Conservation (phyloP, 2,329 filamentous ascomycete species). For the Chaetomiaceae sp. region DNA sequence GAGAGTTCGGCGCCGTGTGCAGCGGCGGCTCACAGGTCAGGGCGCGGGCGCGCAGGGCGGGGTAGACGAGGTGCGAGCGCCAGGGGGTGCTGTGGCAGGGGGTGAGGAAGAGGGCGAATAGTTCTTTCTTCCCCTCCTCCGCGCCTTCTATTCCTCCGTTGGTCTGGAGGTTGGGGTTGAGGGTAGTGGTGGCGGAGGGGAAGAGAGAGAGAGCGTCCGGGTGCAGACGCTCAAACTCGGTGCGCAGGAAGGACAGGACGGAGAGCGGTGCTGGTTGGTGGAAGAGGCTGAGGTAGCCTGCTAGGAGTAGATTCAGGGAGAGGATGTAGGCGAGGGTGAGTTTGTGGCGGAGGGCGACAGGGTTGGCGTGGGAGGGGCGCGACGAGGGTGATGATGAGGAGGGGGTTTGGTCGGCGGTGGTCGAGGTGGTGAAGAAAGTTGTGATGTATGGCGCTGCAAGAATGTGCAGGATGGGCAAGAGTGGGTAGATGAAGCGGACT, state of each 20-base stretch:
- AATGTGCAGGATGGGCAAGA: constrained; percentile 80
- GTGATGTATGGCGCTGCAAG: constrained; percentile 64
- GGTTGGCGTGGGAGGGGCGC: constrained; percentile 17
- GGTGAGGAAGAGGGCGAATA: constrained; percentile 77
- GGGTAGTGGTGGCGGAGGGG: constrained; percentile 26
- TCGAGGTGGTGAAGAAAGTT: constrained; percentile 53
- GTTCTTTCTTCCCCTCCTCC: constrained; percentile 34
- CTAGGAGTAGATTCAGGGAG: constrained; percentile 61
- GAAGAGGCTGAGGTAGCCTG: constrained; percentile 64
- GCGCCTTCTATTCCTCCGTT: constrained; percentile 25
- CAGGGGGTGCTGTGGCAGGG: constrained; percentile 96
- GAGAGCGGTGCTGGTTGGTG: constrained; percentile 77
- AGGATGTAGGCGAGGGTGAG: constrained; percentile 53
- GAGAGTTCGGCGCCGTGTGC: constrained; percentile 50
- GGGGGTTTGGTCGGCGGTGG: constrained; percentile 25
- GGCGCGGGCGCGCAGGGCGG: constrained; percentile 70
- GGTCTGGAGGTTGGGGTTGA: background rate
- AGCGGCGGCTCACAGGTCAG: constrained; percentile 88
- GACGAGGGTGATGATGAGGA: background rate
- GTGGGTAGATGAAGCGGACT: constrained; percentile 91
- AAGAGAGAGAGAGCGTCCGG: constrained; percentile 32
- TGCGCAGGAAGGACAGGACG: constrained; percentile 69
- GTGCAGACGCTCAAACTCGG: constrained; percentile 58
- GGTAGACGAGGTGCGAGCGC: constrained; percentile 78
- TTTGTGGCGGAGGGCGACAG: constrained; percentile 41